Percentiles rank a stretch among this genome's conserved stretches.
phyloP scores from a whole-genome alignment of 1,284 basidiomycete species.

The Thecaphora thlaspeos region DNA sequence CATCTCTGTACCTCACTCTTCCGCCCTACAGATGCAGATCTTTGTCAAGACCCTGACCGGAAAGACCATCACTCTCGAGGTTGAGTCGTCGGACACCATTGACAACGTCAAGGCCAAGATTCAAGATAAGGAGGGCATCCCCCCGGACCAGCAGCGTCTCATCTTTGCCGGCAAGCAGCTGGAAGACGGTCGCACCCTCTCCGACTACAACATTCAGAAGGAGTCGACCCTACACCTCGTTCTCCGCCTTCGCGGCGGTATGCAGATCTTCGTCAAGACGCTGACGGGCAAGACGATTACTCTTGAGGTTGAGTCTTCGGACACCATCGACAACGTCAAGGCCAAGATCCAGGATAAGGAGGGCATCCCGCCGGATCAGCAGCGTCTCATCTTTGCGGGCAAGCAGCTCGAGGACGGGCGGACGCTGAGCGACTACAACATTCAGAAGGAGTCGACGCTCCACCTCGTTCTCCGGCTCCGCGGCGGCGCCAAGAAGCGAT shows the following conservation, averaged over 20 bases:
- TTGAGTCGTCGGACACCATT: constrained; percentile 63
- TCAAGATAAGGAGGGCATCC: constrained; percentile 57
- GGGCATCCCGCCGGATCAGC: constrained; percentile 60
- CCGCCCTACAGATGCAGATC: constrained; percentile 33
- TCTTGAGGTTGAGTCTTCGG: constrained; percentile 79
- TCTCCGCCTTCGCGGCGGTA: constrained; percentile 75
- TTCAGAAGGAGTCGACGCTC: constrained; percentile 55
- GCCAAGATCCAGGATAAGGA: constrained; percentile 57
- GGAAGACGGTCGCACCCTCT: constrained; percentile 53
- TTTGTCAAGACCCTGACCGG: constrained; percentile 46
- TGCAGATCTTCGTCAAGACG: constrained; percentile 61
- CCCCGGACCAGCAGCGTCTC: constrained; percentile 57
- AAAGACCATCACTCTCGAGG: no score
- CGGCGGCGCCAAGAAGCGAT: constrained; percentile 57
- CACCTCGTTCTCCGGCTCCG: constrained; percentile 53
- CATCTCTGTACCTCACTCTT: no score
- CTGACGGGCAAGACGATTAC: constrained; percentile 99
- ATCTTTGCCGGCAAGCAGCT: constrained; percentile 57
- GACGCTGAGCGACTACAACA: constrained; percentile 60
- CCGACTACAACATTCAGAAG: constrained; percentile 83
- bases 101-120: constrained; percentile 65
- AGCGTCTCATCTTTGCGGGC: constrained; percentile 61
- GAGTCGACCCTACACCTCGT: constrained; percentile 97
- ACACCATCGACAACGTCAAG: constrained; percentile 85
- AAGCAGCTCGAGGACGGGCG: constrained; percentile 61